Evolutionary conservation across 1,139 yeast species (phyloP).

Genomic region (Hyphopichia wangnamkhiaoensis): DNA sequence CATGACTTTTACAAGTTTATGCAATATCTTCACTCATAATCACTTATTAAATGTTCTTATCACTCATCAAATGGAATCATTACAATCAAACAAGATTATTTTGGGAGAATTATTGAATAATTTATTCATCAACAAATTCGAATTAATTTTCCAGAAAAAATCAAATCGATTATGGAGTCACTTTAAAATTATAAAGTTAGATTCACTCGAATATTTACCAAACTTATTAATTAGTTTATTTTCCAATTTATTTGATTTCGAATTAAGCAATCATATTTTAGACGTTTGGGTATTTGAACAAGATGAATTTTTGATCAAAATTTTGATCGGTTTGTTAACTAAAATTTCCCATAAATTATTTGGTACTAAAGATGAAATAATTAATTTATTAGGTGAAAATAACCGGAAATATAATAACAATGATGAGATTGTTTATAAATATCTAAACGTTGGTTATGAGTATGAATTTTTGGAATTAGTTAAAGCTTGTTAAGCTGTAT

Average conservation of each 20-base stretch:
- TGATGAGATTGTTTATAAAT: constrained; percentile 17
- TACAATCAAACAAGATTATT: constrained; percentile 5
- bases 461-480: constrained; percentile 48
- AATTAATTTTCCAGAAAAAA: constrained; percentile 43
- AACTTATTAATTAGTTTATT: constrained; percentile 20
- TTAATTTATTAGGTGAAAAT: constrained; percentile 33
- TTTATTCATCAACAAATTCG: constrained; percentile 39
- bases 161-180: constrained; percentile 51
- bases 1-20: constrained; percentile 46
- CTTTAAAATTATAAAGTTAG: constrained; percentile 41
- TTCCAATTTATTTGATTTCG: constrained; percentile 22
- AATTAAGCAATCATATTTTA: constrained; percentile 37
- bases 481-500: constrained; percentile 15
- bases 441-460: constrained; percentile 50
- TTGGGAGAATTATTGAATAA: constrained; percentile 13
- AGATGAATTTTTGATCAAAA: constrained; percentile 49
- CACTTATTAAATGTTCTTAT: constrained; percentile 15
- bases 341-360: constrained; percentile 53
- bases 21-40: constrained; percentile 41
- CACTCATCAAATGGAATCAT: constrained; percentile 2
- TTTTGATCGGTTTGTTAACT: constrained; percentile 48
- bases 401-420: constrained; percentile 15
- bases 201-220: constrained; percentile 29
- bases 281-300: constrained; percentile 67
- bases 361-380: constrained; percentile 49